Conservation (phyloP, 176 grass and related monocot species). For the Otatea glauca region DNA sequence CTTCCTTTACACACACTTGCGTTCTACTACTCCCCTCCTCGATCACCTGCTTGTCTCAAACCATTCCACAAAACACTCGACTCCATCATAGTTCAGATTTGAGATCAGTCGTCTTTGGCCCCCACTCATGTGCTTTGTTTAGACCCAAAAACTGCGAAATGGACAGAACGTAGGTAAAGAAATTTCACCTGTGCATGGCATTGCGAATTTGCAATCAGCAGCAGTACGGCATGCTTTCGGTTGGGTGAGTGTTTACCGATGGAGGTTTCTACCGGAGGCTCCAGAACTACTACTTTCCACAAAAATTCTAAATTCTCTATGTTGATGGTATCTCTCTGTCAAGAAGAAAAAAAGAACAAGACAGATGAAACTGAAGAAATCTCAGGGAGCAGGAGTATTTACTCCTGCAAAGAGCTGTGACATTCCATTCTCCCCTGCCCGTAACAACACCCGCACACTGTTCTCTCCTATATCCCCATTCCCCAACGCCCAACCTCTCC, state of each 20-base stretch:
- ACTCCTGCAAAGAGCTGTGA: too few species aligned
- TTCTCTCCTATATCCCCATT: too few species aligned
- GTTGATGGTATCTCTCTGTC: background rate
- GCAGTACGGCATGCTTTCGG: background rate
- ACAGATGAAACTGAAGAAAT: background rate
- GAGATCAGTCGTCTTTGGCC: background rate
- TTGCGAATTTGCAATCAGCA: background rate
- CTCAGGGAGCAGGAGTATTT: background rate
- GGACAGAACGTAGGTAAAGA: background rate
- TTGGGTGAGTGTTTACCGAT: background rate
- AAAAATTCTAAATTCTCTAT: background rate
- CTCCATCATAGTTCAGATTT: background rate
- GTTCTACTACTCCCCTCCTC: conserved; percentile 4
- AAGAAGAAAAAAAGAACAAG: background rate
- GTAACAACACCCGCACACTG: too few species aligned
- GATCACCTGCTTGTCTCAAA: background rate
- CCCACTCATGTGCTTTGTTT: background rate
- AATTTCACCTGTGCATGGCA: background rate
- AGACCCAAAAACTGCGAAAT: background rate
- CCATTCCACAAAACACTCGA: background rate
- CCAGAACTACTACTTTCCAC: background rate
- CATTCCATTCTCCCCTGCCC: too few species aligned
- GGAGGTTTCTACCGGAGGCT: background rate
- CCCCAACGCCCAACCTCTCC: background rate
- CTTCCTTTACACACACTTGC: background rate